A percentile compares a stretch with the other conserved stretches of the same genome.
Evolutionary conservation across 2,329 filamentous ascomycete genomes (phyloP).

Genomic region (Colletotrichum falcatum): DNA sequence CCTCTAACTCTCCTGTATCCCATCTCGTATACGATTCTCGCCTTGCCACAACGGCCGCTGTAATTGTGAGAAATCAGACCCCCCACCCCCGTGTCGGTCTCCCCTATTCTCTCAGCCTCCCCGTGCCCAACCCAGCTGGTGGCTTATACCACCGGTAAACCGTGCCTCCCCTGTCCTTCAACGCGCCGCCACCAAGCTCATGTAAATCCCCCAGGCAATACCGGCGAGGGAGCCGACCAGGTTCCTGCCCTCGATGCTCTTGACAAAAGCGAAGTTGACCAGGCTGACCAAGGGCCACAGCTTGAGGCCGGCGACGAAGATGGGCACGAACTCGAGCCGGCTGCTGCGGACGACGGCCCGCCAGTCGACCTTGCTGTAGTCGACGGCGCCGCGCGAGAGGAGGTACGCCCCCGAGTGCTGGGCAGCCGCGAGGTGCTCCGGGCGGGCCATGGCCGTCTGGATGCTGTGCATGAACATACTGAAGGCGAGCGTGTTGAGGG

Average conservation of each 20-base stretch:
- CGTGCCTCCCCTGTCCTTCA: constrained; percentile 32
- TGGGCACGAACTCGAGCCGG: constrained; percentile 69
- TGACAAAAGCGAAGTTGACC: constrained; percentile 75
- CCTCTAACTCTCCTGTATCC: not conserved
- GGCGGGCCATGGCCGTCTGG: constrained; percentile 59
- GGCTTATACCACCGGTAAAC: not conserved
- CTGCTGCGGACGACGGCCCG: constrained; percentile 56
- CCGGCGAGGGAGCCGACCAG: constrained; percentile 79
- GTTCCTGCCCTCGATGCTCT: constrained; percentile 78
- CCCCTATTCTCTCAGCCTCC: not conserved
- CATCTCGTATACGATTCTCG: not conserved
- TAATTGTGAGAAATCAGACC: not conserved
- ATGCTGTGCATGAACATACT: constrained; percentile 69
- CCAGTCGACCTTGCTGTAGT: constrained; percentile 61
- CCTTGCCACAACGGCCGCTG: too few species aligned
- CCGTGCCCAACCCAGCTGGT: not conserved
- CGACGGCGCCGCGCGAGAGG: constrained; percentile 52
- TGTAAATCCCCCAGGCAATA: constrained; percentile 79
- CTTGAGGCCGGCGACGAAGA: constrained; percentile 75
- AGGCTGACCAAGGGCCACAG: constrained; percentile 79
- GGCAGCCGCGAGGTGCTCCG: constrained; percentile 51
- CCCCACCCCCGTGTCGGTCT: not conserved
- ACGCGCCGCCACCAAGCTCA: constrained; percentile 70
- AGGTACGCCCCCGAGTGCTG: constrained; percentile 47
- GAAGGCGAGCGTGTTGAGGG: constrained; percentile 74